A percentile compares a stretch with the other conserved stretches of the same genome.
Conservation (phyloP, 2,329 filamentous ascomycete genomes). For the Magnaporthales sp. region DNA sequence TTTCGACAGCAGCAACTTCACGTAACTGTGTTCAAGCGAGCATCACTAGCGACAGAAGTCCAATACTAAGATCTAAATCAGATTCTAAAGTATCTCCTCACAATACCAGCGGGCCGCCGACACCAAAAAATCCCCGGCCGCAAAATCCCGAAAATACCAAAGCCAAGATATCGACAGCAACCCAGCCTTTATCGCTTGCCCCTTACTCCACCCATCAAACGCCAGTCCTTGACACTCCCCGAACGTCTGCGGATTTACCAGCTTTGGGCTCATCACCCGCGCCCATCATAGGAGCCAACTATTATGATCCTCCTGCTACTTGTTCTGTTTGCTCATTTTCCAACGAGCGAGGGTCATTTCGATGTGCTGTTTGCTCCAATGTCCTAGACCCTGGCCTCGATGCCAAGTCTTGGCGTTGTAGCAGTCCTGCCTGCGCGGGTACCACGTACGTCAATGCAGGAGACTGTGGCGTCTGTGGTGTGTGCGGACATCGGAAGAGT, state of each 20-base stretch:
- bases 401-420: conserved; percentile 55
- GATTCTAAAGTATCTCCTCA: not conserved
- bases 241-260: not conserved
- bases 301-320: not conserved
- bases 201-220: too few relatives aligned
- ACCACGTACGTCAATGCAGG: conserved; percentile 58
- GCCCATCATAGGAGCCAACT: not conserved
- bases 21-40: not conserved
- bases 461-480: conserved; percentile 61
- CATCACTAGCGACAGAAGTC: not conserved
- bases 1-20: not conserved
- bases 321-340: conserved; percentile 62
- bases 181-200: not conserved
- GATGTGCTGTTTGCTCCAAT: conserved; percentile 62
- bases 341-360: conserved; percentile 45
- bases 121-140: not conserved
- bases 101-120: not conserved
- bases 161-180: not conserved
- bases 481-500: conserved; percentile 44
- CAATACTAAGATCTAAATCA: not conserved
- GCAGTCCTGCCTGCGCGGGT: conserved; percentile 41
- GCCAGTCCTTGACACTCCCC: too few relatives aligned
- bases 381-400: conserved; percentile 51
- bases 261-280: not conserved
- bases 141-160: not conserved